A percentile compares a stretch with the other conserved stretches of the same genome.
These are phyloP conservation scores for Sphagnum tenellum DNA, from an alignment of 225 moss, liverwort and hornwort species.

Conservation along the genomic window DNA sequence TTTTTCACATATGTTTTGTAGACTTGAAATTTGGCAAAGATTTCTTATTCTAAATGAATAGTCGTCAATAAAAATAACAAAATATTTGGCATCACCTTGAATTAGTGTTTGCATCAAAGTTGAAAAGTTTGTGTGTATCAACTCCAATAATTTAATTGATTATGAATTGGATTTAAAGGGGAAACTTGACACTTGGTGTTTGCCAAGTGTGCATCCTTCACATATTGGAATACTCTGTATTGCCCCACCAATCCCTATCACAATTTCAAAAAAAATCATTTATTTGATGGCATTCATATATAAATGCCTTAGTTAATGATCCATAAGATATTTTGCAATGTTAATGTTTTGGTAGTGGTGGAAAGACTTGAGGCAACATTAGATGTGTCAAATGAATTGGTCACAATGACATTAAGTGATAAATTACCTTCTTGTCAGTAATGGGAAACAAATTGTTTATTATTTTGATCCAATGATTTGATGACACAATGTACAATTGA, in stretches of 20 bases:
- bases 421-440: too few relatives aligned
- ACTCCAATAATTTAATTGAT: not conserved
- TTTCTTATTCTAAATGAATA: not conserved
- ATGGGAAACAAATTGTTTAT: too few relatives aligned
- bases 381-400: too few relatives aligned
- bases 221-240: not conserved
- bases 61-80: conserved; percentile 6
- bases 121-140: not conserved
- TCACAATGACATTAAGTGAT: too few relatives aligned
- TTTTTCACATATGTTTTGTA: not conserved
- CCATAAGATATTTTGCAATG: not conserved
- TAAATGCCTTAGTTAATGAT: not conserved
- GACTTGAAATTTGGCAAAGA: not conserved
- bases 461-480: too few relatives aligned
- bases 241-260: not conserved
- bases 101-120: not conserved
- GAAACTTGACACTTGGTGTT: not conserved
- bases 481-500: too few relatives aligned
- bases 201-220: not conserved
- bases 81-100: not conserved
- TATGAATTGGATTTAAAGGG: not conserved
- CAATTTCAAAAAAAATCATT: not conserved
- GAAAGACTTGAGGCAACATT: too few relatives aligned
- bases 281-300: not conserved
- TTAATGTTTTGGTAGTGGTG: too few relatives aligned